Evolutionary conservation across 495 filamentous ascomycete species (phyloP), one percentile per base, ranked within the genome.

Genomic region (Xylaria cubensis): DNA sequence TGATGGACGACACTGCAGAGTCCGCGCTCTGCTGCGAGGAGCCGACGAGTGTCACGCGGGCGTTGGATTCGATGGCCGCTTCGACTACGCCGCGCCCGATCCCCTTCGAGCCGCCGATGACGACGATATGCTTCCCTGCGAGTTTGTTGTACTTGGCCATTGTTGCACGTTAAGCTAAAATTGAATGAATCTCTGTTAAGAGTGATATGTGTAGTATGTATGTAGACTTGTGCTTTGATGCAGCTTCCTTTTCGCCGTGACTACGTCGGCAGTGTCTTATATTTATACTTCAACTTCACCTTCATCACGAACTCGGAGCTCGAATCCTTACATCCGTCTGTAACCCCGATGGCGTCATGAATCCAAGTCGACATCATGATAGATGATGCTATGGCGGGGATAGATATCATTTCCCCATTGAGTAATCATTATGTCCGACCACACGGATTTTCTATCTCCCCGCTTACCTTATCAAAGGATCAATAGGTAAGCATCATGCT

Each of bases 81-180:
- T 87, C 82, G 48, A 88, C 88, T 5, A 90, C 86, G 55, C 79
- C 82, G 62, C 84, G 87, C 36, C 89, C 89, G 64, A 91, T 88
- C 46, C 88, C 89, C 3, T 82, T 82, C 41, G 80, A 85, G 12
- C 86, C 89, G 36, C 89, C 89, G 66, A 90, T 82, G 50, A 90
- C 68, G 72, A 90, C 84, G 62, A 90, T 75, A 72, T 81, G 81
- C 50, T 76, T 78, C 66, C 75, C 76, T 5, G 77, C 75, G 67
- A 84, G 82, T 69, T 84, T 84, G 77, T 77, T 79, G 72, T 77
- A 83, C 53, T 79, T 80, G 64, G 79, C 73, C 76, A 74, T 80
- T 67, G 19, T 13, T 42, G n/a, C 61, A 19, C 17, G 61, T 7
- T 63, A 12, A 1, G 21, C 5, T 42, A 7, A 1, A 21, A 12